A percentile compares a stretch with the other conserved stretches of the same genome.
Evolutionary conservation across 176 grass and related monocot species (phyloP).

Genomic region (Oryza australiensis): DNA sequence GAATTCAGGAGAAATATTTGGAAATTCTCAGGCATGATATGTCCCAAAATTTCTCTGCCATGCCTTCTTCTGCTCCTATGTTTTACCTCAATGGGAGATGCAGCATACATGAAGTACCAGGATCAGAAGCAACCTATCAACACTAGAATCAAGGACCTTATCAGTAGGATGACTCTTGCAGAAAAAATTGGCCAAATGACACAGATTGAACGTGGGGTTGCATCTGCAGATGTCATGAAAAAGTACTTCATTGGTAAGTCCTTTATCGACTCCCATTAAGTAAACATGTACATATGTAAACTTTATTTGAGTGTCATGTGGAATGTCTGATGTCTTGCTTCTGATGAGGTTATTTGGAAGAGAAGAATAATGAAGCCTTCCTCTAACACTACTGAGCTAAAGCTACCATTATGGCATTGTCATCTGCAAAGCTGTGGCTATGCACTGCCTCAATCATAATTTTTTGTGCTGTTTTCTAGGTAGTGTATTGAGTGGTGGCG

Average conservation of each 20-base stretch:
- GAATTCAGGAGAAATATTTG: not conserved
- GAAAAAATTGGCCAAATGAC: slow-evolving; percentile 98
- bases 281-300: not conserved
- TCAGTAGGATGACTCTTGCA: slow-evolving; percentile 87
- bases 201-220: slow-evolving; percentile 83
- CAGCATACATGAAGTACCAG: slow-evolving; percentile 82
- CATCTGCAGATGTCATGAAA: slow-evolving; percentile 83
- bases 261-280: not conserved
- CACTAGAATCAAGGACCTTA: slow-evolving; percentile 76
- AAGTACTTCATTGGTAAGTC: slow-evolving; percentile 84
- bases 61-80: slow-evolving; percentile 59
- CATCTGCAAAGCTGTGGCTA: slow-evolving; percentile 7
- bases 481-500: slow-evolving; percentile 95
- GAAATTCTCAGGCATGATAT: slow-evolving; percentile 37
- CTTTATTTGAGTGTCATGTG: not conserved
- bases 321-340: slow-evolving; percentile 1
- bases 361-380: not conserved
- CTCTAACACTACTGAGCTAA: not conserved
- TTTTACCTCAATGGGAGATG: slow-evolving; percentile 46
- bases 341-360: not conserved
- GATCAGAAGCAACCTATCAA: slow-evolving; percentile 76
- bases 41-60: slow-evolving; percentile 16
- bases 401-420: slow-evolving; percentile 2
- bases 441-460: slow-evolving; percentile 16
- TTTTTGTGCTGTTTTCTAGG: slow-evolving; percentile 42